These are phyloP conservation scores for Solanum chiquidenum DNA, from an alignment of 257 asterid species.

Conservation along the genomic window DNA sequence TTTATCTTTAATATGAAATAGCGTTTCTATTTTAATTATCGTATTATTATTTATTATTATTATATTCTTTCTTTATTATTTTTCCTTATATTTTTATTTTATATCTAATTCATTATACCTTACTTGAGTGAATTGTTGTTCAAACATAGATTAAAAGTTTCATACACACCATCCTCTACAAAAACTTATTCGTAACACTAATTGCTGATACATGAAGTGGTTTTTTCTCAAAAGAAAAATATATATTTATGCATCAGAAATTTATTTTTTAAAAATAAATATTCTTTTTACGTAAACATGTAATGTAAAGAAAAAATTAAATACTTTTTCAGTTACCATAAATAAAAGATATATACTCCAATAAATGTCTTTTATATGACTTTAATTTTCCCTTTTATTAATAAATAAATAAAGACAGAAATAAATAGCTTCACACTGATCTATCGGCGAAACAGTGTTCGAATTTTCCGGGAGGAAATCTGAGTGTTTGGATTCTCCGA, in stretches of 20 bases:
- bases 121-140: background rate
- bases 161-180: background rate
- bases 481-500: constrained; percentile 11
- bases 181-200: too few relatives aligned
- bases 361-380: background rate
- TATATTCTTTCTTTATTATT: too few relatives aligned
- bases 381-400: background rate
- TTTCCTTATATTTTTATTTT: too few relatives aligned
- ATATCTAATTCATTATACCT: background rate
- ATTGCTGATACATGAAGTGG: too few relatives aligned
- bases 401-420: background rate
- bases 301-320: too few relatives aligned
- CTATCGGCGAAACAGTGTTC: background rate
- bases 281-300: too few relatives aligned
- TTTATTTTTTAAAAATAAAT: too few relatives aligned
- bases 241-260: too few relatives aligned
- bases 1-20: background rate
- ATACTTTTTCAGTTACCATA: background rate
- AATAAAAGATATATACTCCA: background rate
- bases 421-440: background rate
- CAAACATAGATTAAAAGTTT: background rate
- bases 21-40: background rate
- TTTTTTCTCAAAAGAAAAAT: too few relatives aligned
- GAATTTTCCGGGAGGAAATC: background rate
- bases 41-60: too few relatives aligned